A percentile compares a stretch with the other conserved stretches of the same genome.
Evolutionary conservation across 2,329 filamentous ascomycete species (phyloP).

Genomic region (Beauveria varroae): DNA sequence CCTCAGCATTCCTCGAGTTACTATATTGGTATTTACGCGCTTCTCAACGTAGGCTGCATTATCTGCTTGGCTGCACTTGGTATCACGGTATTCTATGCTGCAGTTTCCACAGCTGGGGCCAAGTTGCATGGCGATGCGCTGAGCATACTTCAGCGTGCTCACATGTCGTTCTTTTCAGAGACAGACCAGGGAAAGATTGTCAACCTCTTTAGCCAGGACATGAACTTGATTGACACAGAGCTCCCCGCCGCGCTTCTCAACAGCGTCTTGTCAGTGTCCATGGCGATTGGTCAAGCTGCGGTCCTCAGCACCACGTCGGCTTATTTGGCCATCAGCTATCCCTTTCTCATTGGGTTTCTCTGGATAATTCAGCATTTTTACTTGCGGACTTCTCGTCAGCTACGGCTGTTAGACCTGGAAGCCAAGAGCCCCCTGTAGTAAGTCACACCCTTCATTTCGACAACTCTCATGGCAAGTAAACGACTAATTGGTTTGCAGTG

Average conservation of each 20-base stretch:
- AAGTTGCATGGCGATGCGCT: too few relatives aligned
- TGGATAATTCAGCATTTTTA: constrained; percentile 46
- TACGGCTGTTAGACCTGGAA: constrained; percentile 54
- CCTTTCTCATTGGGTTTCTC: constrained; percentile 35
- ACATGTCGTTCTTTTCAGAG: constrained; percentile 31
- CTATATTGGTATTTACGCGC: constrained; percentile 25
- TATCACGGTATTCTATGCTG: too few relatives aligned
- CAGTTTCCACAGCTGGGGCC: too few relatives aligned
- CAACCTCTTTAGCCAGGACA: constrained; percentile 39
- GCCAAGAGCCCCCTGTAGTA: constrained; percentile 49
- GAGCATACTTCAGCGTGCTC: too few relatives aligned
- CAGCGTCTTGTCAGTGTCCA: constrained; percentile 13
- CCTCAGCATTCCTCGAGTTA: constrained; percentile 16
- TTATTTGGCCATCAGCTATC: constrained; percentile 43
- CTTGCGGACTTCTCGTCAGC: constrained; percentile 50
- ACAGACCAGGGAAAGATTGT: constrained; percentile 35
- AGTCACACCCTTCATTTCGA: too few relatives aligned
- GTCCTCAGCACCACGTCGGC: constrained; percentile 21
- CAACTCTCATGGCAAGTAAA: too few relatives aligned
- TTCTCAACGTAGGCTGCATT: constrained; percentile 16
- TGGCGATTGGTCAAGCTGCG: too few relatives aligned
- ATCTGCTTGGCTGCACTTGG: constrained; percentile 14
- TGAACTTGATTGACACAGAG: constrained; percentile 33
- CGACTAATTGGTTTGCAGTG: constrained; percentile 3
- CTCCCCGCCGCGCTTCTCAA: constrained; percentile 29